Evolutionary conservation across 2,329 filamentous ascomycete genomes (phyloP), one percentile per base, ranked within the genome.

Genomic region (Beauveria brongniartii): DNA sequence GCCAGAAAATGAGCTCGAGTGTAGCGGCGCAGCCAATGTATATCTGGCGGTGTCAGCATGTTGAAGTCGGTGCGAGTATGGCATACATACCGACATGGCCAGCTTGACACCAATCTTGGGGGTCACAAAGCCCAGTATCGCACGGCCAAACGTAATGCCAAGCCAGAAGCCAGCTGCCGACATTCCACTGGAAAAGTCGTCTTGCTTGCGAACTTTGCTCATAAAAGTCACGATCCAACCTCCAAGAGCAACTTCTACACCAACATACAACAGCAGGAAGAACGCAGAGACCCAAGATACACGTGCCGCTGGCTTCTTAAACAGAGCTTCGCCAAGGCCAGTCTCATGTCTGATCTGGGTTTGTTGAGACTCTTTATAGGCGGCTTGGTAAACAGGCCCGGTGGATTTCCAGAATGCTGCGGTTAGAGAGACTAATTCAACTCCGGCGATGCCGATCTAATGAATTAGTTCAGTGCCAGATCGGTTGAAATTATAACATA

Each of bases 161-260:
- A 91, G 80, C 90, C 90, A 94, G 72, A 92, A 93, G 0, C 89
- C 90, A 1, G 89, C 91, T 0, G 87, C 86, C 0, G 85, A 85
- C 79, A 93, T 88, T 10, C 90, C 89, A 28, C 85, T 85, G 0
- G 84, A 82, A 65, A 92, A 92, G 0, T 83, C 74, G 3, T 76
- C 80, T 1, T 85, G 89, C n/a, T 85, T 72, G 6, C 91, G 82
- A 6, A 91, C 86, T 40, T 84, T 81, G 28, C 91, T 85, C 89
- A 94, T 93, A 71, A 94, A 93, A 5, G 86, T 85, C 57, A 92
- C 87, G 61, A 94, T 89, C 91, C 90, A 94, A 5, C 90, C 90
- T 22, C 89, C 88, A 0, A 92, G 79, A 0, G 86, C 85, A 50
- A 90, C 87, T 71, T 94, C 90, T 1, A 86, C 78, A 8, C 91